Base-by-base conservation (phyloP, 2,329 filamentous ascomycete genomes). In the Canariomyces notabilis region DNA sequence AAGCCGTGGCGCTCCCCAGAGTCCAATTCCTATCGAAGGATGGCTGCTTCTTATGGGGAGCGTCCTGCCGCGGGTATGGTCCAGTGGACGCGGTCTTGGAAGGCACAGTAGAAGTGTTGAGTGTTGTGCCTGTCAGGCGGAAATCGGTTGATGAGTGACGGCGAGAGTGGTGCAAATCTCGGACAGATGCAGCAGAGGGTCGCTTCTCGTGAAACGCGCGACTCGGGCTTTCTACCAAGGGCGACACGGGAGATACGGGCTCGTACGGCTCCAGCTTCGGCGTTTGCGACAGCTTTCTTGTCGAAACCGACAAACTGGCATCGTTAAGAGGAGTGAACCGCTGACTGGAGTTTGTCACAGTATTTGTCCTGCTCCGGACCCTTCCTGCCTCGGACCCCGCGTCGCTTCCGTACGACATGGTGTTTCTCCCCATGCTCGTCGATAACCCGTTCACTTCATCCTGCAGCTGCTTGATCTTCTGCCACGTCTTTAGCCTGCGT, bases 381-480 rank as follows among this genome's bases (percentile, higher is more conserved):
- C 71, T 67, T 50, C 68, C 69, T 43, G 74, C 75, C 45, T 83
- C 80, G 2, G 76, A 77, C 18, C 75, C 78, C 34, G 70, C 69
- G 33, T 83, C 80, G 59, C 77, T 81, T 37, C 73, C 77, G 60
- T 78, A 79, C 2, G 71, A 74, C 46, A 72, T 71, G 1, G 77
- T 82, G 37, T 73, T 77, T 42, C 77, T 70, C 48, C 75, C 71
- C 9, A 69, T 71, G 20, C 54, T 48, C 6, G 66, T 53, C 14
- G 61, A 67, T 23, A 65, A 67, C 36, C 77, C 76, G 53, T 79
- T 84, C 34, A 93, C 83, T 64, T 96, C 89, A 59, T 95, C 87
- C 63, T 97, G 91, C 53, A 97, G 76, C 3, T 81, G 74, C 66
- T 95, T 95, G 65, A 97, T 90, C 67, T 93, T 95, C 67, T 96